Conservation (phyloP, 2,329 filamentous ascomycete genomes). For the Parafenestella ontariensis region DNA sequence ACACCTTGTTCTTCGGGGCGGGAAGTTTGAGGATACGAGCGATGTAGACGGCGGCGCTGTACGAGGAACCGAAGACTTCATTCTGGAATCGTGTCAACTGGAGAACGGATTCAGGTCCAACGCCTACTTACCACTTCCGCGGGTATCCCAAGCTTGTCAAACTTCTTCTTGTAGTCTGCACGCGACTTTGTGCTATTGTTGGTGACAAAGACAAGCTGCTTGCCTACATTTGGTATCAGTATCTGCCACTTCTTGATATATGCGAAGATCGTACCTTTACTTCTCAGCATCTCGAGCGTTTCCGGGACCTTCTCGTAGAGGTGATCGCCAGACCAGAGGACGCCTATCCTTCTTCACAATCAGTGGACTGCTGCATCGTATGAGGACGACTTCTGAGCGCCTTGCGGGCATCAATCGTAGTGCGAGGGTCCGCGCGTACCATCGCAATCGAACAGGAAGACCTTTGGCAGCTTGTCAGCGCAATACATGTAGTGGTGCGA, state of each 20-base stretch:
- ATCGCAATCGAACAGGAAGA: slow-evolving; percentile 97
- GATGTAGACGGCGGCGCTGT: slow-evolving; percentile 96
- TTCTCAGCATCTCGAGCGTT: slow-evolving; percentile 81
- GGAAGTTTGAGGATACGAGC: slow-evolving; percentile 85
- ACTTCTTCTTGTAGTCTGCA: slow-evolving; percentile 89
- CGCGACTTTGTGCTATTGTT: slow-evolving; percentile 99
- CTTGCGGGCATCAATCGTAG: slow-evolving; percentile 11
- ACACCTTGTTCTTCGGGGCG: slow-evolving; percentile 86
- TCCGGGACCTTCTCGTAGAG: slow-evolving; percentile 85
- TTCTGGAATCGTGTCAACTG: slow-evolving; percentile 59
- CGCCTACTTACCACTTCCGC: slow-evolving; percentile 64
- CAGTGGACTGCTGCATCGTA: slow-evolving; percentile 24
- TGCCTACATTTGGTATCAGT: slow-evolving; percentile 63
- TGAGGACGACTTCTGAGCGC: background rate
- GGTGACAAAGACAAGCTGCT: slow-evolving; percentile 93
- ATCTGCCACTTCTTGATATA: too few relatives aligned
- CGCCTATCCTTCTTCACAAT: slow-evolving; percentile 69
- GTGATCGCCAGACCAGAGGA: slow-evolving; percentile 95
- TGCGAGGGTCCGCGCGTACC: slow-evolving; percentile 60
- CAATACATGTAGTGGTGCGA: background rate
- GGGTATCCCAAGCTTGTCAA: slow-evolving; percentile 80
- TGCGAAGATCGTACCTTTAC: slow-evolving; percentile 66
- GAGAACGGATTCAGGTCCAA: background rate
- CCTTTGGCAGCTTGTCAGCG: slow-evolving; percentile 59
- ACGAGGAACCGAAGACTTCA: slow-evolving; percentile 95